These are phyloP conservation scores for Coleophoma crateriformis DNA, from an alignment of 2,329 filamentous ascomycete genomes.

Conservation along the genomic window DNA sequence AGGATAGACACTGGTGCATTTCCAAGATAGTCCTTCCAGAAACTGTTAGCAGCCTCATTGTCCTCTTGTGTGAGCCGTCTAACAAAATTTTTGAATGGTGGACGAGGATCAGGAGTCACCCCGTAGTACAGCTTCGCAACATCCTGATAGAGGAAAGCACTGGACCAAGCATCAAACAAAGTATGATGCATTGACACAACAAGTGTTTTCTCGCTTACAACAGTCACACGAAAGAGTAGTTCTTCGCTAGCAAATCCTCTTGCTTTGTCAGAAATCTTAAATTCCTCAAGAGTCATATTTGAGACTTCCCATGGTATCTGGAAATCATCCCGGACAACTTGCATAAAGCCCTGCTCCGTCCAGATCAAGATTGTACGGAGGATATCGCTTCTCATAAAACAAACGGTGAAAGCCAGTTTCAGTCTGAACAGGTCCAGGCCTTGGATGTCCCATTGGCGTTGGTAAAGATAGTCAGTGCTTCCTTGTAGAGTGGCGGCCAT, in stretches of 20 bases:
- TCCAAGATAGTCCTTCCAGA: no score
- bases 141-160: no score
- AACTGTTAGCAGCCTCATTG: no score
- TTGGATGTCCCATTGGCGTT: neutral
- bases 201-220: neutral
- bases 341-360: neutral
- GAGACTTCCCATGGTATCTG: neutral
- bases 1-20: no score
- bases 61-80: no score
- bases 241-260: neutral
- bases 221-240: neutral
- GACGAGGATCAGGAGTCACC: no score
- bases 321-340: neutral
- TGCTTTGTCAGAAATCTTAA: neutral
- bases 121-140: no score
- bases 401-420: neutral
- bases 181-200: no score
- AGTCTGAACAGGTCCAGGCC: neutral
- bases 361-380: neutral
- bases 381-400: neutral
- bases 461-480: conserved; percentile 26
- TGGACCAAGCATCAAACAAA: no score
- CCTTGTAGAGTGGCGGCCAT: conserved; percentile 25
- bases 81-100: no score
- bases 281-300: neutral